These are phyloP conservation scores for Beauveria medogensis DNA, from an alignment of 2,329 filamentous ascomycete genomes.

Conservation along the genomic window DNA sequence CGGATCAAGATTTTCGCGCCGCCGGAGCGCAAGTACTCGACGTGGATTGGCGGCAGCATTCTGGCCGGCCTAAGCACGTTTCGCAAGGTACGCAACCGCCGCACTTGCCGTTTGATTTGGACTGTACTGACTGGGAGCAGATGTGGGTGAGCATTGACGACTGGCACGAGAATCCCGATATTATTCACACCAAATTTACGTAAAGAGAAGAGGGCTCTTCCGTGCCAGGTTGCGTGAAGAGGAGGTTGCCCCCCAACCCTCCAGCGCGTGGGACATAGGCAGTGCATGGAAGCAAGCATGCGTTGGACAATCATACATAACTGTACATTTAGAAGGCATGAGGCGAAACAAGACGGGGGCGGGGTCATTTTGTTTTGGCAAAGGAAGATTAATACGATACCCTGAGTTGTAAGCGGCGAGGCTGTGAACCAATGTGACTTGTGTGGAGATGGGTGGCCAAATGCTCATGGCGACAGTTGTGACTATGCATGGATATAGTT, in stretches of 20 bases:
- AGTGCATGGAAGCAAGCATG: neutral
- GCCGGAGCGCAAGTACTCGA: conserved; percentile 95
- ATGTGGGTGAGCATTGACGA: conserved; percentile 99
- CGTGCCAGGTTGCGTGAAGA: neutral
- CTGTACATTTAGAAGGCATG: conserved; percentile 3
- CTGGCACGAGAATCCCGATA: conserved; percentile 99
- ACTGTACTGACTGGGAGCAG: conserved; percentile 36
- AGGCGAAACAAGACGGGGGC: neutral
- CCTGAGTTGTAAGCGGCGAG: neutral
- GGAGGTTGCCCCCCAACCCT: neutral
- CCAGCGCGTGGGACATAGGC: neutral
- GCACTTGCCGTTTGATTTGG: neutral
- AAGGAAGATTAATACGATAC: conserved; percentile 1
- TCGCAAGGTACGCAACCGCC: conserved; percentile 64
- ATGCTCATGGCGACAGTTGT: neutral
- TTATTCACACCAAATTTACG: conserved; percentile 97
- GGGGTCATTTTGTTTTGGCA: conserved; percentile 1
- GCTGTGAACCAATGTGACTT: neutral
- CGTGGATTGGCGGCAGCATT: conserved; percentile 98
- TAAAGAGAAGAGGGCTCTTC: conserved; percentile 32
- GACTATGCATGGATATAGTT: neutral
- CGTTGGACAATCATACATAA: neutral
- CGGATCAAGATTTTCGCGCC: conserved; percentile 98
- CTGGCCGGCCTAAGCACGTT: conserved; percentile 94
- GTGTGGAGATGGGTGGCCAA: neutral